These are phyloP conservation scores for Schizophyllum amplum DNA, from an alignment of 1,284 basidiomycete genomes.

Conservation along the genomic window DNA sequence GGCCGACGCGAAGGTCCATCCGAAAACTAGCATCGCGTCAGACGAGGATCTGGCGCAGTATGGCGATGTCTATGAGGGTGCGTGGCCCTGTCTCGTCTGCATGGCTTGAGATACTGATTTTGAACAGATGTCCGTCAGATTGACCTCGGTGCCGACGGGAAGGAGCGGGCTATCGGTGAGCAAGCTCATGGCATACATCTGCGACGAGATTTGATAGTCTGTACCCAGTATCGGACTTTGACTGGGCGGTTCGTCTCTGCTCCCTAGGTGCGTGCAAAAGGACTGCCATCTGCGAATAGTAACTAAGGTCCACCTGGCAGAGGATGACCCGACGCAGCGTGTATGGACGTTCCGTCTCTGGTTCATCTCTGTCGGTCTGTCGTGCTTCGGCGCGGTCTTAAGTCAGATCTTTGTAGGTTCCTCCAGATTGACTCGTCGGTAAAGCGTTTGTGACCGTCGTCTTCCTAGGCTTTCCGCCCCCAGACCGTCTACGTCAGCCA, in stretches of 20 bases:
- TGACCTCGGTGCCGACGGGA: constrained; percentile 12
- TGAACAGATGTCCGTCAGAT: constrained; percentile 8
- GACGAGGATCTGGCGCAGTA: neutral
- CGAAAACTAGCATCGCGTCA: too few relatives aligned
- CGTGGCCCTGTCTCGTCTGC: neutral
- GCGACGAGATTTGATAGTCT: neutral
- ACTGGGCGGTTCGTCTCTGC: constrained; percentile 28
- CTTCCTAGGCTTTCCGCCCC: constrained; percentile 20
- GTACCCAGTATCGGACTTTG: constrained; percentile 22
- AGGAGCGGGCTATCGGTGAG: constrained; percentile 11
- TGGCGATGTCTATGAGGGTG: neutral
- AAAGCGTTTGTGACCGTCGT: neutral
- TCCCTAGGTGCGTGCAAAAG: constrained; percentile 13
- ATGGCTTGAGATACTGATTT: neutral
- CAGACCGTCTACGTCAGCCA: constrained; percentile 38
- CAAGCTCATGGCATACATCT: neutral
- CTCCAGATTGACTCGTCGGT: neutral
- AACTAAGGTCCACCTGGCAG: too few relatives aligned
- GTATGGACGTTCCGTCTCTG: constrained; percentile 20
- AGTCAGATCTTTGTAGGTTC: constrained; percentile 35
- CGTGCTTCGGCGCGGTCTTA: constrained; percentile 39
- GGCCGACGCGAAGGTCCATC: neutral
- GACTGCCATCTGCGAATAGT: too few relatives aligned
- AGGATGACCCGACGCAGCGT: constrained; percentile 42
- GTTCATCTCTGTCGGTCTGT: constrained; percentile 15